Base-by-base conservation (phyloP, 169 alveolate genomes). In the Babesia bigemina region DNA sequence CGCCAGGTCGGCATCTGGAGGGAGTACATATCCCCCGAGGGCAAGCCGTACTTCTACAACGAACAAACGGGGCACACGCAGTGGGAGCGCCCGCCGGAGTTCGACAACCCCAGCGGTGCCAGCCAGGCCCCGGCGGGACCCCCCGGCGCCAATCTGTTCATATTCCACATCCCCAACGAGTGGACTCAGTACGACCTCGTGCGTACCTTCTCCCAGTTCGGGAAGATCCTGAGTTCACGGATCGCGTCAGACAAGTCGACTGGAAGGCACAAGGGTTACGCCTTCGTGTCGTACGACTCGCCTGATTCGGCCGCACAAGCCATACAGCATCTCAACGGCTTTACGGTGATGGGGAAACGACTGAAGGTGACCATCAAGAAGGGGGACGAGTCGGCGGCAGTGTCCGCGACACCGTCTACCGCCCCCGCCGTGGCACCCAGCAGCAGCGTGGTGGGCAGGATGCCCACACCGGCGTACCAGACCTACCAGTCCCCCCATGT, bases 71-170 rank as follows among this genome's bases (percentile, higher is more conserved):
- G 91, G 55, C 82, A 90, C 44, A 93, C 96, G 0, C 96, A 93
- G 62, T 94, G 97, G 97, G 97, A 93, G 79, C 82, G 85, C 84
- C 97, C 97, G 24, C 88, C 91, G 49, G 97, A 94, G 50, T 87
- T 94, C 52, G 93, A 88, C 44, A 79, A 74, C 57, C 58, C 45
- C 60, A 63, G 58, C 29, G 72, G 65, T 29, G 16, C n/a, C 83
- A 47, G 49, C 47, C 63, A 60, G 56, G 63, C 39, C 29, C 79
- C 71, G 26, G 29, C 84, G 21, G 98, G 98, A 11, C 98, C 98
- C 17, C 94, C 95, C 0, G 98, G 98, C n/a, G 94, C 97, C 33
- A 95, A 95, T 60, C 83, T 95, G n/a, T 95, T 95, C 81, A 91
- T 95, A 55, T 95, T 95, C 87, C 97, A 95, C 90, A 89, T 95